Conservation (phyloP, 345 rosid species). For the Pistacia vera region DNA sequence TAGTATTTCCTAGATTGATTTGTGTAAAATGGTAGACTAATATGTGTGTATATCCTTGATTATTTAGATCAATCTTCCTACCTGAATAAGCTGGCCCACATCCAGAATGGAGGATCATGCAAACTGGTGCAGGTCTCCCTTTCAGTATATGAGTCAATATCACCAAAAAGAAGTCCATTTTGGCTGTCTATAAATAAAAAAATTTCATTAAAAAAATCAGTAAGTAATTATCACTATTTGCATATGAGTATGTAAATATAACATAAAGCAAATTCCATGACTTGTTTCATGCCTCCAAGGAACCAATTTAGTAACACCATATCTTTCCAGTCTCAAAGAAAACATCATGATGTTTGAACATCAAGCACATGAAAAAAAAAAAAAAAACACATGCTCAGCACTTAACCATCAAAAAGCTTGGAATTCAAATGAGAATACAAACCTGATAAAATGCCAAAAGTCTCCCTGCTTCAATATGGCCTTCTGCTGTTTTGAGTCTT, state of each 20-base stretch:
- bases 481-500: conserved; percentile 74
- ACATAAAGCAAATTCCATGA: not conserved
- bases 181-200: not conserved
- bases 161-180: not conserved
- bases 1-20: too few species aligned
- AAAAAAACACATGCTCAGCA: not conserved
- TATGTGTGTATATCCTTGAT: too few species aligned
- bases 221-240: not conserved
- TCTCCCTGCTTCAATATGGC: conserved; percentile 93
- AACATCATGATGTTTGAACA: not conserved
- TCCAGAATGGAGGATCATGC: not conserved
- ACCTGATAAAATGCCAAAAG: conserved; percentile 90
- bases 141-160: not conserved
- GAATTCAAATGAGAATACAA: conserved; percentile 15
- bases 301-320: conserved; percentile 2
- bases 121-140: not conserved
- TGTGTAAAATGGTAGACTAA: too few species aligned
- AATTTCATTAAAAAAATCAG: not conserved
- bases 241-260: not conserved
- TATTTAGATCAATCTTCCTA: not conserved
- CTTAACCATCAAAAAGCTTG: conserved; percentile 2
- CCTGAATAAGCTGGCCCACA: not conserved
- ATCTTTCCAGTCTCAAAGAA: not conserved
- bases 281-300: not conserved
- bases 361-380: not conserved